Conservation (phyloP, 208 protist genomes). For the Wallacemonas sp. region DNA sequence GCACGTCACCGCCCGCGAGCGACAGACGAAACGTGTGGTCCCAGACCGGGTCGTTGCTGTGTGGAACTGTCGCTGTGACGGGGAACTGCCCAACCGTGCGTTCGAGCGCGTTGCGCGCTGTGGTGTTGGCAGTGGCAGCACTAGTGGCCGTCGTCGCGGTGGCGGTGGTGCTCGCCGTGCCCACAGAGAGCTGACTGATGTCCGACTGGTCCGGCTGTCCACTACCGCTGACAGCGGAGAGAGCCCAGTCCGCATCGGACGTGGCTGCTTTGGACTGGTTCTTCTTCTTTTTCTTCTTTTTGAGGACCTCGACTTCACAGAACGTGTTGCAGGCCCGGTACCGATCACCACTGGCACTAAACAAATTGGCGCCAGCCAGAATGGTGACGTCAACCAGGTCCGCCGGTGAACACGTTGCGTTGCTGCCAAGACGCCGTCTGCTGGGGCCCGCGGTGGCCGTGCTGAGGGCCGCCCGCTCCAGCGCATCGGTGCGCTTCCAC, state of each 20-base stretch:
- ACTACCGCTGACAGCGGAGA: no score
- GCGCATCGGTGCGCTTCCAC: slow-evolving; percentile 21
- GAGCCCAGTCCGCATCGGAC: no score
- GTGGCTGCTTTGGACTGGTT: no score
- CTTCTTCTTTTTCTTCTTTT: background rate
- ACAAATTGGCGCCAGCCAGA: slow-evolving; percentile 26
- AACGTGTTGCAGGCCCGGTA: slow-evolving; percentile 1
- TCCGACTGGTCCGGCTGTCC: background rate
- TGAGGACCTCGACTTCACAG: slow-evolving; percentile 14
- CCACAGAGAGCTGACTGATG: slow-evolving; percentile 1
- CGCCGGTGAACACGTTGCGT: no score
- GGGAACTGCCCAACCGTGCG: slow-evolving; percentile 3
- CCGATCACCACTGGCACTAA: background rate
- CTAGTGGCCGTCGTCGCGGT: background rate
- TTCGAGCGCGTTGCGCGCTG: no score
- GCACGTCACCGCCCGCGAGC: slow-evolving; percentile 15
- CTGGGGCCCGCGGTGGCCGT: background rate
- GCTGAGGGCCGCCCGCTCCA: background rate
- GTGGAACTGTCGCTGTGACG: slow-evolving; percentile 22
- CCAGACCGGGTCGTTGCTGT: slow-evolving; percentile 28
- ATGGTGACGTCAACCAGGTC: slow-evolving; percentile 31
- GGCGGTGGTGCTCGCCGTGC: background rate
- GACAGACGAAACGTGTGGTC: slow-evolving; percentile 33
- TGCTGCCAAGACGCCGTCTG: no score
- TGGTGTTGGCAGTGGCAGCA: no score